Evolutionary conservation across 2,329 filamentous ascomycete species (phyloP), one percentile per base, ranked within the genome.

Genomic region (Colletotrichum incanum): DNA sequence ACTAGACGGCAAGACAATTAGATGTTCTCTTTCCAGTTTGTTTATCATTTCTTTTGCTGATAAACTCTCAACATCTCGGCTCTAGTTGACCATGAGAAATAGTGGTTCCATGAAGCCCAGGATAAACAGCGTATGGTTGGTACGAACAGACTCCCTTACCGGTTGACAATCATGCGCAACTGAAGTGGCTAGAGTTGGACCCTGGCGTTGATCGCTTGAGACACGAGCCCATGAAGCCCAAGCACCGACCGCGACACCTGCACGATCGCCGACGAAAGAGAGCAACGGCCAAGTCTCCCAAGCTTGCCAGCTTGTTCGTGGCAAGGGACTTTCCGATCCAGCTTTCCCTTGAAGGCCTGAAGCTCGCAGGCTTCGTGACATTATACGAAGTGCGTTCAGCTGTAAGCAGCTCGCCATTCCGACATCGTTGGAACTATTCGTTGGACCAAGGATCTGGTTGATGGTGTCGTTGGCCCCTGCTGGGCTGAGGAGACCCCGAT

Each of bases 171-270:
- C 43, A 7, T 43, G 50, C 61, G 41, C 28, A 31, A 23, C 39
- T 8, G 45, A 55, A 39, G n/a, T 41, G 37, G 26, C 58, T 41
- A 23, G 39, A 56, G 41, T 55, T 47, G 59, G 23, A 67, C 47
- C 67, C 63, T 60, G 63, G 28, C 45, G 55, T n/a, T 67, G 67
- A 67, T 71, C 63, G 47, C 23, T 60, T 28, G 39, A 47, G 55
- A 54, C 63, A 60, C 39, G 67, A 31, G 34, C 60, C 66, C 65
- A 70, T 59, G 37, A 45, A 31, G 34, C 50, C 28, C 52, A 34
- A 63, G 39, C 28, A 59, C 37, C 59, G 37, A 49, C 55, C 60
- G 43, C n/a, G n/a, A 34, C 45, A 31, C 39, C 23, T 23, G 34
- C 34, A 58, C 26, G 12, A 61, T n/a, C 43, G 8, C 37, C 50